Percentiles rank a stretch among this genome's conserved stretches.
Evolutionary conservation across 345 rosid species (phyloP).

Genomic region (Eucalyptus grandis): DNA sequence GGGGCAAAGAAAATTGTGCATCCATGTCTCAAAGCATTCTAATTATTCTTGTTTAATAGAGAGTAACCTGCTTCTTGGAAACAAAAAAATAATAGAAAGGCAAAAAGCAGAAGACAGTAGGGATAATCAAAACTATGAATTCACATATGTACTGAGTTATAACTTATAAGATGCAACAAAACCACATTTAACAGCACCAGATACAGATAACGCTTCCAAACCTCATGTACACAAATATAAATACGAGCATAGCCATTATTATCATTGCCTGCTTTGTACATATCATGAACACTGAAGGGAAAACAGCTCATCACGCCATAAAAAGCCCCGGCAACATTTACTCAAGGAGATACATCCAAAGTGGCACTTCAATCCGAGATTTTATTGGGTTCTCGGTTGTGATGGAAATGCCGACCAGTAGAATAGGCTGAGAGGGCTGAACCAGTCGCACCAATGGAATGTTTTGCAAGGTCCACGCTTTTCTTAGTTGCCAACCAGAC

Average conservation of each 20-base stretch:
- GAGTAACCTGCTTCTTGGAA: not conserved
- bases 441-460: slow-evolving; percentile 41
- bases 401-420: slow-evolving; percentile 7
- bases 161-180: not conserved
- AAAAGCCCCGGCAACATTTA: not conserved
- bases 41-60: not conserved
- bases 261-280: not conserved
- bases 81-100: not conserved
- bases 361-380: slow-evolving; percentile 1
- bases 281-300: not conserved
- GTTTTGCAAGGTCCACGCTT: slow-evolving; percentile 46
- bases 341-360: too few relatives aligned
- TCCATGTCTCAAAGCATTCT: not conserved
- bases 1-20: not conserved
- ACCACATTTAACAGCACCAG: not conserved
- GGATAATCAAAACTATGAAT: not conserved
- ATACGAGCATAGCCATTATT: not conserved
- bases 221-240: not conserved
- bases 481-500: slow-evolving; percentile 65
- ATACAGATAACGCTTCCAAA: not conserved
- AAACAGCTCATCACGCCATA: not conserved
- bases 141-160: not conserved
- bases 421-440: slow-evolving; percentile 47
- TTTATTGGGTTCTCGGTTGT: not conserved
- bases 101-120: not conserved